A percentile compares a stretch with the other conserved stretches of the same genome.
These are phyloP conservation scores for Daldinia caldariorum DNA, from an alignment of 495 filamentous ascomycete species.

Conservation along the genomic window DNA sequence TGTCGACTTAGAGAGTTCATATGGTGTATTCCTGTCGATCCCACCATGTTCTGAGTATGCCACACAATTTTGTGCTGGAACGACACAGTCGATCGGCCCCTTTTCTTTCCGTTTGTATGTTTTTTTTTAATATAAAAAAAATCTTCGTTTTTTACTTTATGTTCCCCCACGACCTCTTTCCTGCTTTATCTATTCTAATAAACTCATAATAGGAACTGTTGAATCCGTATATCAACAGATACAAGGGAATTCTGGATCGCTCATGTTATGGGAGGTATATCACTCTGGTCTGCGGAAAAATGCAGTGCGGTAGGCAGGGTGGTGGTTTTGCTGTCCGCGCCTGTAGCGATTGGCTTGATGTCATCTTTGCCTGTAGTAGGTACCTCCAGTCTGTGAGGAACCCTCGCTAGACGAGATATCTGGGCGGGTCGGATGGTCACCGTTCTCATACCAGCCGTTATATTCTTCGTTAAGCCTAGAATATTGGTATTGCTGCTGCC, in stretches of 20 bases:
- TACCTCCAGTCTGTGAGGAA: constrained; percentile 40
- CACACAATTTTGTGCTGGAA: constrained; percentile 27
- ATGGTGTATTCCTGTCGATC: constrained; percentile 31
- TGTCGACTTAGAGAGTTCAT: neutral
- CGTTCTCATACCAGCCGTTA: constrained; percentile 55
- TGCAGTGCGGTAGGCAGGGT: constrained; percentile 5
- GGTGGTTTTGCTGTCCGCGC: constrained; percentile 13
- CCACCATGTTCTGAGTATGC: constrained; percentile 27
- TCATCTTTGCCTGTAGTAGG: constrained; percentile 49
- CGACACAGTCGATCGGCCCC: constrained; percentile 14
- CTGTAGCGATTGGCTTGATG: neutral
- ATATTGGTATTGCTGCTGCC: constrained; percentile 58
- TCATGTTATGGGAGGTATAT: neutral
- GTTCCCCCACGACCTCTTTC: neutral
- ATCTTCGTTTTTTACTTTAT: neutral
- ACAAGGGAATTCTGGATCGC: neutral
- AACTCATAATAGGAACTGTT: constrained; percentile 12
- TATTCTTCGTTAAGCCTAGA: constrained; percentile 52
- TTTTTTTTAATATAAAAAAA: too few relatives aligned
- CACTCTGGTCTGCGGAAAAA: constrained; percentile 3
- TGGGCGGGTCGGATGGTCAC: constrained; percentile 41
- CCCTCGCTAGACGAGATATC: constrained; percentile 45
- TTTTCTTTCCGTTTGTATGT: constrained; percentile 10
- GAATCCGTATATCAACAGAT: constrained; percentile 8
- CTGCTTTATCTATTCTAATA: constrained; percentile 16